Evolutionary conservation across 1,139 yeast species (phyloP), one percentile per base, ranked within the genome.

Genomic region (Pichia sp.): DNA sequence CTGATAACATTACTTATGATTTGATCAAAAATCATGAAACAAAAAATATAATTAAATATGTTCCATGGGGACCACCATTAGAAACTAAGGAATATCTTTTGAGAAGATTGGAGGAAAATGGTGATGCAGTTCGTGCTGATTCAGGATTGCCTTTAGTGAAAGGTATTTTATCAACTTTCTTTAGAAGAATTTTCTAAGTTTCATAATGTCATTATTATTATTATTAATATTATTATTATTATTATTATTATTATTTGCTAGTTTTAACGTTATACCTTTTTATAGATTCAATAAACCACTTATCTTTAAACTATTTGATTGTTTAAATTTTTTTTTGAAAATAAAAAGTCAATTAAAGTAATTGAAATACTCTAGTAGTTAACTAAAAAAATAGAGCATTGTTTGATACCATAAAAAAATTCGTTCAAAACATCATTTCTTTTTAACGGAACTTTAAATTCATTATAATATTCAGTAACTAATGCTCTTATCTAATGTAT

Each of bases 31-130:
- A 79, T 43, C 72, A 78, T 54, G 76, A 80, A 39, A 87, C 79
- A 48, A 80, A 76, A 55, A 84, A 84, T 59, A 86, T 92, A 47
- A 82, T 90, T 67, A 90, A 90, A 66, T 92, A 90, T 62, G 96
- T 92, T 53, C 95, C 97, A 20, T 92, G 97, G 97, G 97, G 97
- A 9, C 97, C 97, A 34, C 95, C 96, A 47, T 68, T 79, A 55
- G 97, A 92, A 67, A 89, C 97, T 47, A 87, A 87, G 68, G 95
- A 87, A 56, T 92, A 92, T 63, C 70, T 92, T 55, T 71, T 83
- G 53, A 82, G 98, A 71, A 78, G 98, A 67, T 73, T 92, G 54
- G 97, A 90, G 67, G 98, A 92, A 69, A 92, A 92, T 60, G 96
- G 96, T 30, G 97, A 90, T 65, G 96, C 97, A 12, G 96, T 89